Conservation (phyloP, 2,329 filamentous ascomycete genomes). For the Coleophoma eucalyptorum region DNA sequence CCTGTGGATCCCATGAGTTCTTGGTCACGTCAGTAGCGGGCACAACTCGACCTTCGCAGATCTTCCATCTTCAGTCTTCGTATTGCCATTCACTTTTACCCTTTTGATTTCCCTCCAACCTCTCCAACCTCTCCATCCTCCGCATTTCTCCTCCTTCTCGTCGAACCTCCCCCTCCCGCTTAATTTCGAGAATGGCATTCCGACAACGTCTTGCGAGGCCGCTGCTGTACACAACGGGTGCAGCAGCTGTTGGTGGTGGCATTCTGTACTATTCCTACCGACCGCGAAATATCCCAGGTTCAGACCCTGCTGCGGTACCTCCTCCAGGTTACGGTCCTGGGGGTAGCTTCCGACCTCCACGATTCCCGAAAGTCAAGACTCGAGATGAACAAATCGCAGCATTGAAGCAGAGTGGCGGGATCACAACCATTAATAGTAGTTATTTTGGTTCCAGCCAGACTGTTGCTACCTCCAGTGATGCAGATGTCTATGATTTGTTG, state of each 20-base stretch:
- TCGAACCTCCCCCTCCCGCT: not conserved
- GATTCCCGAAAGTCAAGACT: constrained; percentile 45
- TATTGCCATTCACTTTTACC: not conserved
- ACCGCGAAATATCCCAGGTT: constrained; percentile 68
- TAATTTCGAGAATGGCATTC: constrained; percentile 24
- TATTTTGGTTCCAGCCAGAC: constrained; percentile 45
- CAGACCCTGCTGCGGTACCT: constrained; percentile 63
- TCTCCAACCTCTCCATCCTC: constrained; percentile 2
- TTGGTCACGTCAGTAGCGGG: not conserved
- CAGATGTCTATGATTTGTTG: constrained; percentile 61
- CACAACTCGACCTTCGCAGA: not conserved
- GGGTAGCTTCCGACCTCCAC: constrained; percentile 56
- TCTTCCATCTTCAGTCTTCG: not conserved
- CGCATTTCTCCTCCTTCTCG: constrained; percentile 16
- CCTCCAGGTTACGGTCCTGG: constrained; percentile 67
- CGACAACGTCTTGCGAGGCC: constrained; percentile 40
- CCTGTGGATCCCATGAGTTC: not conserved
- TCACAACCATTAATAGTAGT: constrained; percentile 36
- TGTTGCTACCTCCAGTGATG: constrained; percentile 26
- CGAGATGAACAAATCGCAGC: constrained; percentile 47
- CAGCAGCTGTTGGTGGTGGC: constrained; percentile 39
- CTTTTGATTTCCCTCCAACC: not conserved
- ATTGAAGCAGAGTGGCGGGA: constrained; percentile 44
- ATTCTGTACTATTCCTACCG: constrained; percentile 56
- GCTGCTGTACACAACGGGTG: constrained; percentile 46